Evolutionary conservation across 371 early-diverging fungal genomes (phyloP).

Genomic region (Mucor plumbeus): DNA sequence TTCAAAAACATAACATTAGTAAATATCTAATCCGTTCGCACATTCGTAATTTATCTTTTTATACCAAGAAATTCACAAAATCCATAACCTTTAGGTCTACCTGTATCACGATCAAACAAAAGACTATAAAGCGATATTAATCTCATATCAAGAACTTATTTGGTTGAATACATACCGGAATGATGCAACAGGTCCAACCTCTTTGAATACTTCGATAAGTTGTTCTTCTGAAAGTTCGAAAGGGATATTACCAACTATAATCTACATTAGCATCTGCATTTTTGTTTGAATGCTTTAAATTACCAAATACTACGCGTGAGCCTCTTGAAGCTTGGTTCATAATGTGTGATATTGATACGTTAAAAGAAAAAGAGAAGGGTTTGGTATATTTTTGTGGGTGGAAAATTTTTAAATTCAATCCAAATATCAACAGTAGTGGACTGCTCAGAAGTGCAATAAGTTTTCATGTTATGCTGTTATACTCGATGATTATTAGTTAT

Average conservation of each 20-base stretch:
- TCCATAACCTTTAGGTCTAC: constrained; percentile 90
- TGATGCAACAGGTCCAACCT: constrained; percentile 84
- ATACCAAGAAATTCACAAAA: constrained; percentile 85
- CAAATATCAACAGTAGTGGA: no score
- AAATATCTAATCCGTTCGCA: no score
- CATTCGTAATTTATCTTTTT: no score
- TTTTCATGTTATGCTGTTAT: no score
- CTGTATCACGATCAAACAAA: constrained; percentile 87
- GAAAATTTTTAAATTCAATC: not conserved
- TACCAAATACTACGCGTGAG: constrained; percentile 67
- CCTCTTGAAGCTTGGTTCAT: constrained; percentile 53
- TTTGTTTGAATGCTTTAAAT: not conserved
- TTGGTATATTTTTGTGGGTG: no score
- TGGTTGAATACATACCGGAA: constrained; percentile 57
- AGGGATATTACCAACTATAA: constrained; percentile 80
- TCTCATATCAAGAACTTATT: not conserved
- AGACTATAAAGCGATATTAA: constrained; percentile 51
- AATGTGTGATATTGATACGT: not conserved
- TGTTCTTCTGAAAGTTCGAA: constrained; percentile 92
- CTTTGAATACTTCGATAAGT: constrained; percentile 85
- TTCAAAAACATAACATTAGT: not conserved
- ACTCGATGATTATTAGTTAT: no score
- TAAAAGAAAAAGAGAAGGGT: not conserved
- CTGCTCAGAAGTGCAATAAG: no score
- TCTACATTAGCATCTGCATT: not conserved